phyloP scores from a whole-genome alignment of 2,329 filamentous ascomycete genomes.

The Colletotrichum sp. region DNA sequence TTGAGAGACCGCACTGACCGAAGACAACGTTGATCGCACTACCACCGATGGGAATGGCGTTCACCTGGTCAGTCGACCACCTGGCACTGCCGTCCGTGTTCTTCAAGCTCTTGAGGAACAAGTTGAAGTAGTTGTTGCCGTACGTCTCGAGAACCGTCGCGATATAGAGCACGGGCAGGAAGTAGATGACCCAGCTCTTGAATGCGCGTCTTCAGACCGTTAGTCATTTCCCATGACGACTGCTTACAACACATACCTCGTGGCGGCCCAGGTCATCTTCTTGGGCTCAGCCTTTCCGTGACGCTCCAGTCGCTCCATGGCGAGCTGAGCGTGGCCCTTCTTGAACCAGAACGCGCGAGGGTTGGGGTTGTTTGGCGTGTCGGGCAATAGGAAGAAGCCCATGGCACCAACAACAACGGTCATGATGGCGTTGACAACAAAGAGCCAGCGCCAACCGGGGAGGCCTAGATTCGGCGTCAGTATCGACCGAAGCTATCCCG shows the following conservation, averaged over 20 bases:
- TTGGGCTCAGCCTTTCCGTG: slow-evolving; percentile 24
- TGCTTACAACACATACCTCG: slow-evolving; percentile 18
- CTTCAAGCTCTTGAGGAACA: slow-evolving; percentile 18
- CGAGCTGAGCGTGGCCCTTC: slow-evolving; percentile 9
- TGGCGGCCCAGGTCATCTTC: slow-evolving; percentile 29
- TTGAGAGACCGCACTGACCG: slow-evolving; percentile 6
- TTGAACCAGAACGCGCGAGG: slow-evolving; percentile 17
- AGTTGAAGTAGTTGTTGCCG: slow-evolving; percentile 14
- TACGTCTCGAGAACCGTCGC: slow-evolving; percentile 14
- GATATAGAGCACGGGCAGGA: slow-evolving; percentile 12
- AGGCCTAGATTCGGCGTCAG: slow-evolving; percentile 42
- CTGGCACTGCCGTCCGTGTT: slow-evolving; percentile 19
- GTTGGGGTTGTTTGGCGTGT: slow-evolving; percentile 29
- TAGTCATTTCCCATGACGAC: not conserved
- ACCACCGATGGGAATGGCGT: slow-evolving; percentile 14
- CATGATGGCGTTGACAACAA: slow-evolving; percentile 41
- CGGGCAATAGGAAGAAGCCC: slow-evolving; percentile 20
- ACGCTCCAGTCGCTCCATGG: slow-evolving; percentile 14
- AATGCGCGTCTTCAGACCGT: slow-evolving; percentile 9
- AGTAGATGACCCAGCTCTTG: slow-evolving; percentile 18
- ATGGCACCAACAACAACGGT: slow-evolving; percentile 25
- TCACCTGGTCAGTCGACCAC: slow-evolving; percentile 13
- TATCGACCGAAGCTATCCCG: slow-evolving; percentile 19
- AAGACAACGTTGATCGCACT: slow-evolving; percentile 18
- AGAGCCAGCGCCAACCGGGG: slow-evolving; percentile 46